Evolutionary conservation across 2,329 filamentous ascomycete species (phyloP), one percentile per base, ranked within the genome.

Genomic region (Sphaerostilbella broomeana): DNA sequence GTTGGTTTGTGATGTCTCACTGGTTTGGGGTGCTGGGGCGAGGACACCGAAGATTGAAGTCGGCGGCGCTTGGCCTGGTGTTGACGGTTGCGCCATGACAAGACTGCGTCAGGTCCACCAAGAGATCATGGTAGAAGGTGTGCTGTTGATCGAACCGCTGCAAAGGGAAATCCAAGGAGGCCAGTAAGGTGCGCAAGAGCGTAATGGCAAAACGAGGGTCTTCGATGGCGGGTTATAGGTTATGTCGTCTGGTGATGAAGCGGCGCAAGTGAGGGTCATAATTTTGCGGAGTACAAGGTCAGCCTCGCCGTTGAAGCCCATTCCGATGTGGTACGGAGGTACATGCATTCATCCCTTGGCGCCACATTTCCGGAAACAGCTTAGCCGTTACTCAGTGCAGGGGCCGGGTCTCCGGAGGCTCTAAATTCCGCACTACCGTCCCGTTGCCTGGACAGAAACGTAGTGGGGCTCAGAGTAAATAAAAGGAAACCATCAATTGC

Each of bases 1-100:
- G 38, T 44, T 26, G 43, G 46, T 18, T 26, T 61, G 58, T 25
- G 57, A 27, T 25, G 49, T 42, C 42, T 48, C 50, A 42, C 47
- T 39, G 45, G 51, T 54, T 38, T 46, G 50, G 45, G 51, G 42
- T 39, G 56, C 20, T 21, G 26, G 22, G 13, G 25, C 51, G 32
- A 62, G 58, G 43, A 62, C 62, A 41, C 70, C 70, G 52, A 73
- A 75, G 52, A 73, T 64, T 48, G 67, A 72, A 50, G 57, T 71
- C 50, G 57, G 56, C 46, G 58, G 51, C 47, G 53, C 50, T 49
- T 64, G 62, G 47, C 57, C 62, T 49, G 70, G 68, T 48, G 64
- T 64, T 15, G 70, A 68, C 57, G 62, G 64, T 60, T 59, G 56
- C 55, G 62, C 51, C 67, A 71, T 71, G 55, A 52, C 36, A 13